Conservation (phyloP, 2,329 filamentous ascomycete species). For the Ceratocystis cubensis region DNA sequence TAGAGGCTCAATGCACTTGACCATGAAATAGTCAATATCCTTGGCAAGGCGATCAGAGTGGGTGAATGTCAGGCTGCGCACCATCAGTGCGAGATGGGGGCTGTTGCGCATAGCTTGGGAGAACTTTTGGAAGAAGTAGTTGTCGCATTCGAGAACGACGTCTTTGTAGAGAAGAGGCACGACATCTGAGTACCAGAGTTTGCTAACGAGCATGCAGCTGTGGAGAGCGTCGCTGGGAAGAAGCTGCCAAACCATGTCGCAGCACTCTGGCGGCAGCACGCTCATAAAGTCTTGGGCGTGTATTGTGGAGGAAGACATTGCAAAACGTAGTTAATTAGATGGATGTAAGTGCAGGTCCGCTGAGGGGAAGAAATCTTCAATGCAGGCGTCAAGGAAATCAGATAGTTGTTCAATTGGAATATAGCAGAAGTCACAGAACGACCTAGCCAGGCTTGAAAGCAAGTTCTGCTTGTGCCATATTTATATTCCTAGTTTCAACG, state of each 20-base stretch:
- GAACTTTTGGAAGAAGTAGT: conserved; percentile 20
- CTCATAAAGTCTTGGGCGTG: conserved; percentile 10
- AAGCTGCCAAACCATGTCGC: conserved; percentile 12
- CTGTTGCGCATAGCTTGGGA: conserved; percentile 13
- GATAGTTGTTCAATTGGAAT: not conserved
- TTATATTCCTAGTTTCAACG: not conserved
- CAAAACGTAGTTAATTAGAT: not conserved
- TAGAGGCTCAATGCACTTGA: conserved; percentile 16
- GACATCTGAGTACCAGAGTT: conserved; percentile 1
- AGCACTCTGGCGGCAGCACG: conserved; percentile 15
- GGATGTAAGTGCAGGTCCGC: not conserved
- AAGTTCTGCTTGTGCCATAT: not conserved
- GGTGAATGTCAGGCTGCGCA: conserved; percentile 16
- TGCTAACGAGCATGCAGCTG: conserved; percentile 7
- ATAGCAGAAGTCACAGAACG: not conserved
- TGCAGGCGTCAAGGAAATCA: not conserved
- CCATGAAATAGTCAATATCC: conserved; percentile 17
- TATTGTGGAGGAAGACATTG: conserved; percentile 8
- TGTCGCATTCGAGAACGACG: conserved; percentile 15
- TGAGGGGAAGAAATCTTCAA: not conserved
- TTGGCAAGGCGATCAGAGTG: not conserved
- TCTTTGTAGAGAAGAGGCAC: conserved; percentile 17
- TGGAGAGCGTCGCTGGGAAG: conserved; percentile 11
- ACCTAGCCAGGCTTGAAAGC: not conserved
- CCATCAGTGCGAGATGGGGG: conserved; percentile 12